These are phyloP conservation scores for Pythium grandisporangium DNA, from an alignment of 352 stramenopile genomes.

Conservation along the genomic window DNA sequence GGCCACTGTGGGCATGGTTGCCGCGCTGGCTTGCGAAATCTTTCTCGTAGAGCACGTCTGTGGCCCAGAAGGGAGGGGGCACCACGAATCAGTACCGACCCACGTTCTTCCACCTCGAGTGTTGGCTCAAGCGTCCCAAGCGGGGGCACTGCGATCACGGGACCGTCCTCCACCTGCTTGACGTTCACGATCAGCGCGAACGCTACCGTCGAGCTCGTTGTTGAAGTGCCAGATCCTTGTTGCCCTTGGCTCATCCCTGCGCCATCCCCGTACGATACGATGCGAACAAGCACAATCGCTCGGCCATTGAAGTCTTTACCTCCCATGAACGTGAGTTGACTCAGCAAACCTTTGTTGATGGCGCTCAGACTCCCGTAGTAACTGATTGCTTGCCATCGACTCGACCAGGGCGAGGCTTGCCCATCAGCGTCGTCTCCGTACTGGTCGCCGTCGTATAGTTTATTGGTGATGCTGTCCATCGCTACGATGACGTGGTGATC, in stretches of 20 bases:
- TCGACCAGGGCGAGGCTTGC: too few relatives aligned
- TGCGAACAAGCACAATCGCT: slow-evolving; percentile 25
- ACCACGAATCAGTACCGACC: slow-evolving; percentile 27
- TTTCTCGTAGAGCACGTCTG: too few relatives aligned
- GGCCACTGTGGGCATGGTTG: too few relatives aligned
- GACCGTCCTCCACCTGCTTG: slow-evolving; percentile 21
- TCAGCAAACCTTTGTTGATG: slow-evolving; percentile 28
- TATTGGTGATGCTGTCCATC: too few relatives aligned
- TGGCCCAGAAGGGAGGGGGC: too few relatives aligned
- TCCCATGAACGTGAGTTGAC: slow-evolving; percentile 23
- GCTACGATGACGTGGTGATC: too few relatives aligned
- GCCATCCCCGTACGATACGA: too few relatives aligned
- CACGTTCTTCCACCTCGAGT: slow-evolving; percentile 29
- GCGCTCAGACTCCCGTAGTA: slow-evolving; percentile 9
- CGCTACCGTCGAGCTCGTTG: slow-evolving; percentile 7
- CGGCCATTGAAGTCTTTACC: slow-evolving; percentile 18
- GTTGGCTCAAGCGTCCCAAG: slow-evolving; percentile 20
- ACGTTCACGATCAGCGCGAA: slow-evolving; percentile 32
- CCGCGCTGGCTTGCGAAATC: too few relatives aligned
- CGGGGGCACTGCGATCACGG: too few relatives aligned
- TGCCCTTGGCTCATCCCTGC: too few relatives aligned
- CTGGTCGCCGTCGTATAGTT: too few relatives aligned
- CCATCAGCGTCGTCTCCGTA: too few relatives aligned
- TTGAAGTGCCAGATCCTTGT: slow-evolving; percentile 2
- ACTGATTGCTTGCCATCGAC: neutral